Base-by-base conservation (phyloP, 2,329 filamentous ascomycete species). In the Dactylellina parvicollis region DNA sequence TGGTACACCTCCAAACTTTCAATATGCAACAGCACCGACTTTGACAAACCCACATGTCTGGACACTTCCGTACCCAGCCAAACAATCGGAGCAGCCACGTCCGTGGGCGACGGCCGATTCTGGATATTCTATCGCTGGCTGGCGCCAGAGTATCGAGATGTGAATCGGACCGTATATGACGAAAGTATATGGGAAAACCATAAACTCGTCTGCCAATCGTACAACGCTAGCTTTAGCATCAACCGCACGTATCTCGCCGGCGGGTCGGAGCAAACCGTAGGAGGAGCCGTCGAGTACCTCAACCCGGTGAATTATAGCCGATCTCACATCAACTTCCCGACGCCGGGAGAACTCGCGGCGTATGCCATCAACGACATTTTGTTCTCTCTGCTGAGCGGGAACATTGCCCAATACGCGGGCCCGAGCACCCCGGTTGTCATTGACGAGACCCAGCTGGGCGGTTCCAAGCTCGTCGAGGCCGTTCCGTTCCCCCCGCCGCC, bases 401-500 rank as follows among this genome's bases (percentile, higher is more conserved):
- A 7, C 3, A 57, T 57, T 20, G 32, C 16, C 18, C 34, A 24
- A 42, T 57, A 42, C 34, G 34, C 16, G 8, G 54, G 54, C 16
- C 34, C 34, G 2, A 30, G 54, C 20, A 24, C 16, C 16, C 54
- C 34, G 2, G 4, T 9, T 10, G 18, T 44, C 18, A 28, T 44
- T 22, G 54, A 57, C n/a, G 8, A 26, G n/a, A 57, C 54, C 5
- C 54, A 57, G 20, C 54, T 57, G 2, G 54, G 7, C 3, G 54
- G 54, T 1, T 42, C 34, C 34, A 57, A 42, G 10, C 18, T 57
- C 34, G 54, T 57, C 7, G 54, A 57, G 10, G 8, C 54, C 12
- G 36, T 57, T 4, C 54, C 54, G 1, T 57, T 57, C 30, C 71
- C 54, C 2, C 64, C 75, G 10, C 69, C 28, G 83, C 86, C 47